These are phyloP conservation scores for Mycena indigotica DNA, from an alignment of 768 basidiomycete genomes.

Conservation along the genomic window DNA sequence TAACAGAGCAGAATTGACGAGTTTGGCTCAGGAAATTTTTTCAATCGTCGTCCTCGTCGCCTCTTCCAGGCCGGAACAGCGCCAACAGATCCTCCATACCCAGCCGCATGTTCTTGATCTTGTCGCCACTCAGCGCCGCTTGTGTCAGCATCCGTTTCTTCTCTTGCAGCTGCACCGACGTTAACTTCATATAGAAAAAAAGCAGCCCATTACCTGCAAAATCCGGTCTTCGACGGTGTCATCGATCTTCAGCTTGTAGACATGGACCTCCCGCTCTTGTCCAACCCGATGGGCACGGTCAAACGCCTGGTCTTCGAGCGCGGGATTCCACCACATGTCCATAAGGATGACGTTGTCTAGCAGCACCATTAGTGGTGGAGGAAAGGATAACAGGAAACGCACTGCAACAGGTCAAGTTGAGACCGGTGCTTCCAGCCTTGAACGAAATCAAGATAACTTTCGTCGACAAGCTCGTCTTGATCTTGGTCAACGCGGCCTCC, in stretches of 20 bases:
- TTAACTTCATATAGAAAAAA: constrained; percentile 30
- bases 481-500: constrained; percentile 71
- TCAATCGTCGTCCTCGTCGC: constrained; percentile 64
- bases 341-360: constrained; percentile 85
- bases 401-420: constrained; percentile 17
- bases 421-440: constrained; percentile 94
- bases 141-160: constrained; percentile 82
- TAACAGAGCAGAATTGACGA: no score
- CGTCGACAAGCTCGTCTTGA: constrained; percentile 58
- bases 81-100: constrained; percentile 85
- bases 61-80: constrained; percentile 64
- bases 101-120: constrained; percentile 81
- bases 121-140: constrained; percentile 87
- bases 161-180: constrained; percentile 67
- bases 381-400: constrained; percentile 11
- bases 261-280: constrained; percentile 83
- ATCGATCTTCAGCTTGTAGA: constrained; percentile 86
- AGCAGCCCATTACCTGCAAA: constrained; percentile 49
- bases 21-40: no score
- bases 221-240: constrained; percentile 89
- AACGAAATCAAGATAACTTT: constrained; percentile 92
- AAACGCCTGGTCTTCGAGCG: constrained; percentile 91
- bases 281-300: constrained; percentile 90
- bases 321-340: constrained; percentile 96
- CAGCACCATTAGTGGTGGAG: neutral